These are phyloP conservation scores for Protoeuglena noctilucae DNA, from an alignment of 139 green algal species.

Conservation along the genomic window DNA sequence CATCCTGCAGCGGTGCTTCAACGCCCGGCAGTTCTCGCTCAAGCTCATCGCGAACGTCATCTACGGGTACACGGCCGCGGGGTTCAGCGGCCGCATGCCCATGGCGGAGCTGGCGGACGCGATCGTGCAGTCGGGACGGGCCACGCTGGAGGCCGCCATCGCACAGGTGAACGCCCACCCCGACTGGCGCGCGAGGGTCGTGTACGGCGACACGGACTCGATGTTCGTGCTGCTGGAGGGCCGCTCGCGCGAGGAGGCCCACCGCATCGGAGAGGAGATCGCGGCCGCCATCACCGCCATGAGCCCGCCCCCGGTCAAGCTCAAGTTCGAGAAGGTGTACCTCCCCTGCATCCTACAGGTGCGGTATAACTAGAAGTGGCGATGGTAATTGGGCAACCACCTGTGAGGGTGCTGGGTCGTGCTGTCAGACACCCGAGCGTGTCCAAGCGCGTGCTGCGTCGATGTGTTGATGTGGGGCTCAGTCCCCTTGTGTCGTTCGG, in stretches of 20 bases:
- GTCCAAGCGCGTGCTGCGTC: no score
- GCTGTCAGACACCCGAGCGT: no score
- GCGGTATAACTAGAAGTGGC: no score
- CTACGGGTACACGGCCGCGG: slow-evolving; percentile 63
- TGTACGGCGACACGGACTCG: slow-evolving; percentile 77
- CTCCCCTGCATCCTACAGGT: slow-evolving; percentile 3
- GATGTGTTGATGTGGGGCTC: no score
- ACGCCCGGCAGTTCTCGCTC: slow-evolving; percentile 86
- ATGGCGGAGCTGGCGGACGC: slow-evolving; percentile 88
- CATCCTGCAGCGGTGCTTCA: slow-evolving; percentile 69
- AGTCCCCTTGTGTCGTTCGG: no score
- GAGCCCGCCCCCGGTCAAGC: slow-evolving; percentile 71
- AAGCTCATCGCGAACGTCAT: slow-evolving; percentile 97
- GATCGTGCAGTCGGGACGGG: slow-evolving; percentile 70
- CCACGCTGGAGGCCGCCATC: slow-evolving; percentile 84
- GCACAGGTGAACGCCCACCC: slow-evolving; percentile 13
- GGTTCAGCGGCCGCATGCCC: slow-evolving; percentile 82
- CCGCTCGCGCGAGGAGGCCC: slow-evolving; percentile 49
- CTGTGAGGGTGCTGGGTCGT: no score
- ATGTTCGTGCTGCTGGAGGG: slow-evolving; percentile 85
- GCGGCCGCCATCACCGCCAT: slow-evolving; percentile 55
- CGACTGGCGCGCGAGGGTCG: slow-evolving; percentile 30
- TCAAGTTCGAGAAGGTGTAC: slow-evolving; percentile 88
- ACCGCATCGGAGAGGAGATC: slow-evolving; percentile 74
- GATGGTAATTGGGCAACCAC: no score